Evolutionary conservation across 2,329 filamentous ascomycete genomes (phyloP).

Genomic region (Botryotinia calthae): DNA sequence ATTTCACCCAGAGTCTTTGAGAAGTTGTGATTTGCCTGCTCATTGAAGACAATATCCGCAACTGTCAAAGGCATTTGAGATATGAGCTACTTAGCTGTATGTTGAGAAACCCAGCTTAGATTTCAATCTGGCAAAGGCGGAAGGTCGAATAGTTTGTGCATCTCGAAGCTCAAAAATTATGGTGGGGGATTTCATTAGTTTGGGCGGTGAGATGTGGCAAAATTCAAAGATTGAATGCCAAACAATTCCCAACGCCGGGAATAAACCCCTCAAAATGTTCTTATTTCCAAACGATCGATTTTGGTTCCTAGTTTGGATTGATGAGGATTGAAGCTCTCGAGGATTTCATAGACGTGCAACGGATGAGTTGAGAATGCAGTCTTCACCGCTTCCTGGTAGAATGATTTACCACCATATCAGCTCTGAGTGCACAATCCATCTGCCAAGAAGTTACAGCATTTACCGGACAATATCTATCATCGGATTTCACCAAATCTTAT

Average conservation of each 20-base stretch:
- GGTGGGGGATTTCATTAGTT: background rate
- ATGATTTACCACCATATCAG: background rate
- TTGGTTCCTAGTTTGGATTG: background rate
- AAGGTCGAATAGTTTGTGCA: background rate
- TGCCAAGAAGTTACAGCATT: slow-evolving; percentile 1
- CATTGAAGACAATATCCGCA: slow-evolving; percentile 45
- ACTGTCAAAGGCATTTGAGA: slow-evolving; percentile 42
- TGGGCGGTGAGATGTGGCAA: slow-evolving; percentile 10
- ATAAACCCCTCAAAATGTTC: background rate
- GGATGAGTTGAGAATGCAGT: no score
- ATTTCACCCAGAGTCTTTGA: slow-evolving; percentile 68
- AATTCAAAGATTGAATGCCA: background rate
- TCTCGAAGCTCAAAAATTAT: slow-evolving; percentile 2
- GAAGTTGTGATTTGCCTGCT: slow-evolving; percentile 60
- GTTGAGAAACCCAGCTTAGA: background rate
- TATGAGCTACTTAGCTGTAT: background rate
- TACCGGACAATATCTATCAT: background rate
- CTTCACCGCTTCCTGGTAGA: background rate
- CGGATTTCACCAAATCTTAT: slow-evolving; percentile 4
- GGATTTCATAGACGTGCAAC: background rate
- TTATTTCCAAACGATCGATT: background rate
- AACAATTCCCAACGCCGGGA: background rate
- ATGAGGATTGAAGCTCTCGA: background rate
- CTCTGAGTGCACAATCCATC: background rate
- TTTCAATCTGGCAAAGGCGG: background rate